Evolutionary conservation across 495 filamentous ascomycete species (phyloP), one percentile per base, ranked within the genome.

Genomic region (Darksidea phi): DNA sequence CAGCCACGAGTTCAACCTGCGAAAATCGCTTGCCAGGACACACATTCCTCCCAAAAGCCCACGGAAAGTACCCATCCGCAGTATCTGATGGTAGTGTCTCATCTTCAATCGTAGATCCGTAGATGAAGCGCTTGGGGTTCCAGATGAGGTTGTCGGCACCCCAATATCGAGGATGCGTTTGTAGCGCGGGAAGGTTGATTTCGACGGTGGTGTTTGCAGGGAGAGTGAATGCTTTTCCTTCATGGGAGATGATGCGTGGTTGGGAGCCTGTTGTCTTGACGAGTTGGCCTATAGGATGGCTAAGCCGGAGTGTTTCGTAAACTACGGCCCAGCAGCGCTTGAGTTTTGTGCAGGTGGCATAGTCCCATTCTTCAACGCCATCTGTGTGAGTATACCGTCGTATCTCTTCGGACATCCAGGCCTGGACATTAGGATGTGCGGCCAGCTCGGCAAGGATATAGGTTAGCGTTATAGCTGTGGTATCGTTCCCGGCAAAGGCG

Each of bases 381-480:
- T 51, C 41, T 6, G 47, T 25, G 10, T 48, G 15, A 5, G 45
- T 17, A 25, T 57, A 55, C 23, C 46, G 20, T 17, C 51, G 25
- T 17, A 71, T 58, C 57, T 72, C 68, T 42, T 72, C 67, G n/a
- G 50, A 20, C 8, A 73, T 64, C 70, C 67, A 74, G 3, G 69
- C 70, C 46, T 70, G 66, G 51, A 52, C 25, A 3, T 58, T 38
- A 10, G 66, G 66, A 24, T 60, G 18, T 11, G 66, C 62, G 1
- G 64, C 63, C 10, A 72, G 50, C 38, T 66, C 42, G 2, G 51
- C 47, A 13, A 71, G 45, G 3, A 47, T 42, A 11, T 57, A 46
- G 0, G 63, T 43, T 2, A 71, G 54, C 0, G 66, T 50, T 7
- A 64, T 69, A 0, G 70, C 65, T 10, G 68, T 72, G 0, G 70